Evolutionary conservation across 2,329 filamentous ascomycete genomes (phyloP).

Genomic region (Stachybotrys elegans): DNA sequence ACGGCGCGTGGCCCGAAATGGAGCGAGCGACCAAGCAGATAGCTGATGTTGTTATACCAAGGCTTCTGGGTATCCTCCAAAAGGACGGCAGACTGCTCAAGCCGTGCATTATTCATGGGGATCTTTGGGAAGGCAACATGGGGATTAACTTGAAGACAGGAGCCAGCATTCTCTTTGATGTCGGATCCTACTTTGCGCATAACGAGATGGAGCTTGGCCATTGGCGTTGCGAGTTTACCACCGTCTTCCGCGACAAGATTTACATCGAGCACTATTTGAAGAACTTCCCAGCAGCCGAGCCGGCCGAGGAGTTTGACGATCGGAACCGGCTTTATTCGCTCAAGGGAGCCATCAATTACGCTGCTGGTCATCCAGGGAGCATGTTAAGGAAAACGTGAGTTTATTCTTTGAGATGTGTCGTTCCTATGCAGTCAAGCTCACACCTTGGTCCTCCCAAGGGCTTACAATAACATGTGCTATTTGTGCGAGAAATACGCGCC

Average conservation of each 20-base stretch:
- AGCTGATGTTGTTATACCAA: background rate
- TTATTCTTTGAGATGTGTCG: background rate
- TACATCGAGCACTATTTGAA: background rate
- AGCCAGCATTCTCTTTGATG: background rate
- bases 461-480: background rate
- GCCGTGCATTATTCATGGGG: background rate
- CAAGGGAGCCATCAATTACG: background rate
- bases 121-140: background rate
- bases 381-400: background rate
- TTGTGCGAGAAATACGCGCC: background rate
- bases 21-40: background rate
- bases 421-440: background rate
- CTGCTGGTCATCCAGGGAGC: background rate
- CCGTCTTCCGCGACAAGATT: background rate
- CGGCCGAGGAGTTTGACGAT: background rate
- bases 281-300: background rate
- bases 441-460: background rate
- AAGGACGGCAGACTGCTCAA: background rate
- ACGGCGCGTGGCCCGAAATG: background rate
- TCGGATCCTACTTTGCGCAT: background rate
- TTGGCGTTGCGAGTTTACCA: background rate
- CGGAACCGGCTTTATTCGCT: background rate
- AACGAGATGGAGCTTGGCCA: background rate
- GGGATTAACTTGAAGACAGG: background rate
- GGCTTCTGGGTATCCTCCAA: background rate